A percentile compares a stretch with the other conserved stretches of the same genome.
These are phyloP conservation scores for Solanum acaule DNA, from an alignment of 257 asterid species.

Conservation along the genomic window DNA sequence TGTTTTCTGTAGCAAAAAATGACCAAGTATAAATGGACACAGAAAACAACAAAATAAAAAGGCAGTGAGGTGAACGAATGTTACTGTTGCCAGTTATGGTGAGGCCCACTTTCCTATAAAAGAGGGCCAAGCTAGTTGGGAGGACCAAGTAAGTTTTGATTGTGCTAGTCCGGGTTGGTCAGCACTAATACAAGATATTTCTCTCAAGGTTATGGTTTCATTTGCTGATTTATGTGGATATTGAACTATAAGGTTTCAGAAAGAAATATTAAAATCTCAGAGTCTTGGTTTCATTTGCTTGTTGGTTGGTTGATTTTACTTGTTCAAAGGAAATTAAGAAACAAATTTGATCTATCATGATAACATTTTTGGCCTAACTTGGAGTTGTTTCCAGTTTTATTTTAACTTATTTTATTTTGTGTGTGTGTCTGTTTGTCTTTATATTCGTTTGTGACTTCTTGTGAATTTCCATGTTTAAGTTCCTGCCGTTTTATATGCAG, in stretches of 20 bases:
- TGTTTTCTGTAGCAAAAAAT: neutral
- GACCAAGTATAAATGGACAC: neutral
- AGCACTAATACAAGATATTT: neutral
- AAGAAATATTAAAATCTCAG: neutral
- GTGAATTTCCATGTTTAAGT: neutral
- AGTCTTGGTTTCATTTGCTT: neutral
- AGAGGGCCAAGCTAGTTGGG: neutral
- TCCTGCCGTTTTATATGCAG: constrained; percentile 23
- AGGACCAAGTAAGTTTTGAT: neutral
- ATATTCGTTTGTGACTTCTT: neutral
- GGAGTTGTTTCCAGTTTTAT: neutral
- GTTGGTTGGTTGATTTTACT: neutral
- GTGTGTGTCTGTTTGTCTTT: neutral
- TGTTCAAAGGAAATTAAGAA: neutral
- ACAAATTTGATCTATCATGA: neutral
- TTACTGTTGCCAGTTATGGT: neutral
- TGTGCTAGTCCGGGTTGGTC: neutral
- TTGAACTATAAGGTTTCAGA: neutral
- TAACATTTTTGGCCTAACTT: neutral
- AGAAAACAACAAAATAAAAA: neutral
- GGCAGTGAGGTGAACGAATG: neutral
- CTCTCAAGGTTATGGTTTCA: neutral
- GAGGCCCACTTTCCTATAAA: neutral
- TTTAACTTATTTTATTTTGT: neutral
- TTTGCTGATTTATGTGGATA: neutral